Evolutionary conservation across 305 asterid genomes (phyloP), one percentile per base, ranked within the genome.

Genomic region (Stenogyne calaminthoides): DNA sequence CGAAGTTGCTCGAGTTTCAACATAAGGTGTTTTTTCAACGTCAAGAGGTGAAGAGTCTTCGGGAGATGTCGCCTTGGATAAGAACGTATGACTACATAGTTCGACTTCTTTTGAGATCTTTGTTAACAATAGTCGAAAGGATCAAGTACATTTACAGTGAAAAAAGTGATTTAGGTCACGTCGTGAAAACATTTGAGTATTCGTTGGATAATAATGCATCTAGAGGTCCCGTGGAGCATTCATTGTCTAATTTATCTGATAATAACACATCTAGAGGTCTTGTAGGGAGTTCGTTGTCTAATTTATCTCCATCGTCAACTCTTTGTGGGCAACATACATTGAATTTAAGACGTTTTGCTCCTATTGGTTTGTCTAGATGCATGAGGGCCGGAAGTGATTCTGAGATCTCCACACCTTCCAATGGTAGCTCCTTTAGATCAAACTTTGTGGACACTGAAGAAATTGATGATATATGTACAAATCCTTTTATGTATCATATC

Each of bases 21-120:
- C 88, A 89, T 78, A 90, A 86, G 78, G 87, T 92, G 27, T 15
- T 67, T 52, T 85, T 86, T 87, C 96, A 90, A 64, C 83, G 84
- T 2, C 93, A 84, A 60, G 91, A 92, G 77, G 96, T 89, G 69
- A 92, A 86, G 86, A 79, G 81, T 81, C 85, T 92, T 14, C 83
- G 77, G 10, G 95, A 88, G 39, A 80, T 83, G 84, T 88, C 98
- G 44, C 96, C 92, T 25, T 90, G 97, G 93, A 80, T 75, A 12
- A 80, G 89, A 75, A 84, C 89, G 0, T 81, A 81, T 70, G 95
- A 92, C 61, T 86, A 87, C 15, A 71, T 73, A 20, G 90, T 86
- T 66, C 79, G 92, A 25, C 89, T 90, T 70, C 84, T 90, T 64
- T 80, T 87, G 55, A 84, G 96, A 70, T 88, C 90, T 11, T 54